Base-by-base conservation (phyloP, 306 rosid species). In the Chamaecrista fasciculata region DNA sequence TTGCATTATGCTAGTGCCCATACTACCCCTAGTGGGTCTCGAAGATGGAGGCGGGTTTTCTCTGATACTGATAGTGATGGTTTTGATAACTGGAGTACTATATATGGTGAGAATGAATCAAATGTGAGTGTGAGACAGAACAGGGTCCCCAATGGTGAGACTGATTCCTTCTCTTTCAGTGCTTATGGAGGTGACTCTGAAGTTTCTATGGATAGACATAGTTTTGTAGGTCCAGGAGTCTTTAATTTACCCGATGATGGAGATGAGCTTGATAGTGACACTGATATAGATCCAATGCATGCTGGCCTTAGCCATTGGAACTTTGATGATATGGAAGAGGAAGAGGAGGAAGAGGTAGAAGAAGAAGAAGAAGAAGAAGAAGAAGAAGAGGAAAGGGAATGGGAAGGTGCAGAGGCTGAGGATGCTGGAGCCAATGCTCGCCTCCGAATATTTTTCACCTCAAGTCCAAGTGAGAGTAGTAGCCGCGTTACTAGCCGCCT, bases 231-330 rank as follows among this genome's bases (percentile, higher is more conserved):
- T 51, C 71, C 78, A 43, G 89, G 82, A 70, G 79, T 71, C 60
- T 80, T 79, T 73, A 67, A 66, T 77, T 77, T 83, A 46, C 89
- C 73, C 0, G 80, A 71, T 62, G 88, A 61, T 61, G 87, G 74
- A 70, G 79, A 76, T 52, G 87, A 68, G 55, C 79, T 76, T 71
- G 89, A 86, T 36, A 85, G 86, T 52, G 99, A 95, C 63, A 83
- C 86, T 59, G 99, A 95, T 74, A 95, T 91, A 21, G 97, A 95
- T 80, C 99, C 99, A 21, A 91, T 95, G 99, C 91, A 74, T 81
- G 96, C 95, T 52, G 87, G 95, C 70, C 81, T 83, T 10, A 33
- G 77, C 79, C 91, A 78, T 14, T 89, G 92, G 99, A 76, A 82
- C 79, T 82, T 82, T 5, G 86, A 86, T 65, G 91, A 85, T 11